Percentiles rank a stretch among this genome's conserved stretches.
Conservation (phyloP, 78 protist genomes). For the Dictyostelium citrinum region DNA sequence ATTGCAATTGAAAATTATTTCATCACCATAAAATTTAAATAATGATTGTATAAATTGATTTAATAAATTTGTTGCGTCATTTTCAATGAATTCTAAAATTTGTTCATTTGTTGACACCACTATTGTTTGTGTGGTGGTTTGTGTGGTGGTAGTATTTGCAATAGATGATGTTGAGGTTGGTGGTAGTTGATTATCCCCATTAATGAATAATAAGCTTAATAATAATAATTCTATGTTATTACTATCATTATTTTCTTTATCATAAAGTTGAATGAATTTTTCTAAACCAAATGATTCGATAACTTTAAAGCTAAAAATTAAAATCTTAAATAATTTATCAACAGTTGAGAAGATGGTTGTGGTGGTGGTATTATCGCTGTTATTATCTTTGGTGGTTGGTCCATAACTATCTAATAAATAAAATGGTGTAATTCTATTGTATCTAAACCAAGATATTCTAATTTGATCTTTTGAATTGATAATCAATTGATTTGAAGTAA, state of each 20-base stretch:
- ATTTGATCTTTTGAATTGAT: background rate
- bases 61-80: background rate
- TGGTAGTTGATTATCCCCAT: background rate
- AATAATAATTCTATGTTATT: background rate
- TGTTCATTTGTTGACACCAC: background rate
- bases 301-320: background rate
- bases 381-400: background rate
- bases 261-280: background rate
- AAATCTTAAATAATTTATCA: background rate
- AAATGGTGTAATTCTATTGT: background rate
- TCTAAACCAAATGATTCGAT: background rate
- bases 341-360: background rate
- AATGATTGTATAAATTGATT: background rate
- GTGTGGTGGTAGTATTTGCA: background rate
- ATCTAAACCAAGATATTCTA: conserved; percentile 12
- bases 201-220: background rate
- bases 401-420: background rate
- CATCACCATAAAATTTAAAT: background rate
- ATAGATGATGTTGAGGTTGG: background rate
- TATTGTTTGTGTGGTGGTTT: too few relatives aligned
- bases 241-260: background rate
- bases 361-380: background rate
- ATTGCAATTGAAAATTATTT: background rate
- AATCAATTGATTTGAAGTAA: background rate
- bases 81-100: background rate